Base-by-base conservation (phyloP, 192 early-diverging fungal genomes). In the Linnemannia schmuckeri region DNA sequence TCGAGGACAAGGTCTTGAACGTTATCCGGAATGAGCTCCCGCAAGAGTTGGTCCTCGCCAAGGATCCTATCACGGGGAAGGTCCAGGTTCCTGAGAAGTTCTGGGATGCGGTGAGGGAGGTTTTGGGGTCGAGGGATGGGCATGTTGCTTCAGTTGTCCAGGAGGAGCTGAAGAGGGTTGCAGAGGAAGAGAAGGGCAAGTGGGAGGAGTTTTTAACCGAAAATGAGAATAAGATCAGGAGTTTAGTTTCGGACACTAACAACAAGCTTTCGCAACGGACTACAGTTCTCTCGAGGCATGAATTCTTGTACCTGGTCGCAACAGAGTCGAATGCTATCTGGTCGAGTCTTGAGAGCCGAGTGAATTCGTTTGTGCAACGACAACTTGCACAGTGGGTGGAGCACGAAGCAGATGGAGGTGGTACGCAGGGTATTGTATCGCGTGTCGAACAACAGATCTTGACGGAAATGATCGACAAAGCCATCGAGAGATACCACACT, bases 401-500 rank as follows among this genome's bases (percentile, higher is more conserved):
- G 27, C 10, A 3, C 0, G 30, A 66, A 24, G 0, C 12, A 33
- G 61, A 15, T 66, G n/a, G 12, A 1, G 30, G 27, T 30, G 27
- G 12, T 33, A 12, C 4, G 0, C 61, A 33, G 6, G 30, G 30
- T 6, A 0, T 33, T 30, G 9, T 66, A 12, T 66, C 61, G n/a
- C 30, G 41, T n/a, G 38, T 41, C 3, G 74, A 82, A 33, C 9
- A 42, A 15, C 73, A 78, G 17, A 33, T 74, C 5, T 88, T 93
- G 17, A 74, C 79, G 13, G 83, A 88, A 18, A 85, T 92, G 80
- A 92, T 94, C 17, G 89, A 93, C n/a, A 85, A 85, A 12, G 92
- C 91, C 15, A 78, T 94, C 20, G 70, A 85, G 41, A 85, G 85
- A 46, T 92, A 91, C 57, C 41, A 57, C 42, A 13, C 42, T 46